phyloP scores from a whole-genome alignment of 495 filamentous ascomycete species.

The Neurospora terricola region DNA sequence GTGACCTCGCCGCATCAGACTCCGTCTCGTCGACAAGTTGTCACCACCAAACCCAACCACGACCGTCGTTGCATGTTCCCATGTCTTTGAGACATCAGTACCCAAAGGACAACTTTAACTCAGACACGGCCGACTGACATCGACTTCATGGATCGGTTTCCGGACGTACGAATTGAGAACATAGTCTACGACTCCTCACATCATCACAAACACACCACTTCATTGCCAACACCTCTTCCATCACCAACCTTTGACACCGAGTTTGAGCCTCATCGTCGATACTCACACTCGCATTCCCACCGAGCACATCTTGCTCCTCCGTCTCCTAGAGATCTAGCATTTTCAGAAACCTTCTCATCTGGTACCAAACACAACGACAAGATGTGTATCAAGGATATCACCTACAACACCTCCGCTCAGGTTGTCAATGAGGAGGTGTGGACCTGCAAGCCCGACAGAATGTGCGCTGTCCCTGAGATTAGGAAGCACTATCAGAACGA shows the following conservation, averaged over 20 bases:
- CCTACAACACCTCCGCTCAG: slow-evolving; percentile 12
- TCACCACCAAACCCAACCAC: background rate
- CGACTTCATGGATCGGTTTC: slow-evolving; percentile 5
- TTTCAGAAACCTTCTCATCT: slow-evolving; percentile 9
- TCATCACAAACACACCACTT: slow-evolving; percentile 7
- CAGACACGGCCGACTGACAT: slow-evolving; percentile 35
- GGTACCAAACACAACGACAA: slow-evolving; percentile 21
- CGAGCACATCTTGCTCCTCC: slow-evolving; percentile 6
- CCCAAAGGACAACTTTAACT: slow-evolving; percentile 25
- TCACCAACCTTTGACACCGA: background rate
- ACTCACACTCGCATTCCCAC: background rate
- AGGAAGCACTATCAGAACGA: slow-evolving; percentile 14
- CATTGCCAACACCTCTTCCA: background rate
- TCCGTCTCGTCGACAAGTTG: background rate
- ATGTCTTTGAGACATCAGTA: slow-evolving; percentile 32
- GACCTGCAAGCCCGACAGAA: slow-evolving; percentile 16
- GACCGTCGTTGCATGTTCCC: slow-evolving; percentile 22
- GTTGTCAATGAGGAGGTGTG: slow-evolving; percentile 17
- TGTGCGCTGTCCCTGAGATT: slow-evolving; percentile 16
- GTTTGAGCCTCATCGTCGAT: background rate
- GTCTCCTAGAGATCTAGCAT: slow-evolving; percentile 10
- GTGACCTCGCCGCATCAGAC: background rate
- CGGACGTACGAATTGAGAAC: slow-evolving; percentile 21
- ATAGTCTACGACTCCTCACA: slow-evolving; percentile 17
- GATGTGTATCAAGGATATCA: slow-evolving; percentile 36